Evolutionary conservation across 176 grass and related monocot genomes (phyloP).

Genomic region (Pontederia crassipes): DNA sequence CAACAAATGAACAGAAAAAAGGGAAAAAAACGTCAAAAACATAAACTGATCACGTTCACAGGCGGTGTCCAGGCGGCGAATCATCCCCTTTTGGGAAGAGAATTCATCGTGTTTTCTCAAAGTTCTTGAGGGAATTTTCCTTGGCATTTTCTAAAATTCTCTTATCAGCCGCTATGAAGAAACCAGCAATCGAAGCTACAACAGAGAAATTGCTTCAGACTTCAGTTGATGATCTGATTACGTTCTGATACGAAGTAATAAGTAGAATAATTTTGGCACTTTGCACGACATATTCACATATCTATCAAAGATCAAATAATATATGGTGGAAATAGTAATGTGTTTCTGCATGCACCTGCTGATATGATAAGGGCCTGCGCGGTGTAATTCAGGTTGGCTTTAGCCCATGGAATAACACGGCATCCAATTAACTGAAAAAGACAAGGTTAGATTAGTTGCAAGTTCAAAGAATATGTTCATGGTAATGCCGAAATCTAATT

Average conservation of each 20-base stretch:
- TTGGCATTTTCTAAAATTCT: slow-evolving; percentile 47
- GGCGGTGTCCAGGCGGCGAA: too few relatives aligned
- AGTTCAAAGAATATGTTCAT: slow-evolving; percentile 13
- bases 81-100: too few relatives aligned
- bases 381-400: slow-evolving; percentile 80
- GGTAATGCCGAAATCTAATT: background rate
- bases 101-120: too few relatives aligned
- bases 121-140: background rate
- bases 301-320: background rate
- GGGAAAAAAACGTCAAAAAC: too few relatives aligned
- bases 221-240: background rate
- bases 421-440: slow-evolving; percentile 58
- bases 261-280: background rate
- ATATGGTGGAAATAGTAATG: background rate
- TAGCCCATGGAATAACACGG: slow-evolving; percentile 83
- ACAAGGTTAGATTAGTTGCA: slow-evolving; percentile 17
- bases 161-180: slow-evolving; percentile 80
- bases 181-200: slow-evolving; percentile 62
- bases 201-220: slow-evolving; percentile 4
- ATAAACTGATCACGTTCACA: too few relatives aligned
- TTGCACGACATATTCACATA: slow-evolving; percentile 4
- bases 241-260: background rate
- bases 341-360: slow-evolving; percentile 38
- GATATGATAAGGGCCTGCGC: slow-evolving; percentile 91
- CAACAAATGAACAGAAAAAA: too few relatives aligned